Percentiles rank a stretch among this genome's conserved stretches.
phyloP scores from a whole-genome alignment of 2,329 filamentous ascomycete species.

The Colletotrichum noveboracense region DNA sequence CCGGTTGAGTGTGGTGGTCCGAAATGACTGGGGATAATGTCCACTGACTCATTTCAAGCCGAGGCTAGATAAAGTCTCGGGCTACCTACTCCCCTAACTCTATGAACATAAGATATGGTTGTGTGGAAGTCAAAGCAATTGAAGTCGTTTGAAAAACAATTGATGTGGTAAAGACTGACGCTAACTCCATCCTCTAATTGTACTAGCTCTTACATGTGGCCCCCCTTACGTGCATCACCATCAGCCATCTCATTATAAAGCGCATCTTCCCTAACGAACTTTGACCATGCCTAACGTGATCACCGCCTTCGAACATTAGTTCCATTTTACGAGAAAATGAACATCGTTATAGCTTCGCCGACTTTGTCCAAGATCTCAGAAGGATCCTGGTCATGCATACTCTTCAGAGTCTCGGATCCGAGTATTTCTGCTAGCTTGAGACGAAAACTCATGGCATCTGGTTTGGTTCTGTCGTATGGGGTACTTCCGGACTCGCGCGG shows the following conservation, averaged over 20 bases:
- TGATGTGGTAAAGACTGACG: background rate
- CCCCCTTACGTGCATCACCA: too few species aligned
- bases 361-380: background rate
- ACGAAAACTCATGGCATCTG: background rate
- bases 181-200: background rate
- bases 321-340: too few species aligned
- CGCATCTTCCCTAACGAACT: too few species aligned
- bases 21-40: background rate
- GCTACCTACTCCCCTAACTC: background rate
- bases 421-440: background rate
- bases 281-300: too few species aligned
- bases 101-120: background rate
- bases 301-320: too few species aligned
- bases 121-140: background rate
- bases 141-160: fast-evolving
- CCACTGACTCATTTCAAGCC: background rate
- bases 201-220: background rate
- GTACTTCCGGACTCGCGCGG: too few species aligned
- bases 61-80: background rate
- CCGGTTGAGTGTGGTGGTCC: background rate
- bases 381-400: background rate
- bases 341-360: background rate
- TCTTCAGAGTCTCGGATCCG: background rate
- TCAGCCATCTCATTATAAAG: background rate
- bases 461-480: too few species aligned